These are phyloP conservation scores for Podaxis carcinomalis DNA, from an alignment of 768 basidiomycete genomes.

Conservation along the genomic window DNA sequence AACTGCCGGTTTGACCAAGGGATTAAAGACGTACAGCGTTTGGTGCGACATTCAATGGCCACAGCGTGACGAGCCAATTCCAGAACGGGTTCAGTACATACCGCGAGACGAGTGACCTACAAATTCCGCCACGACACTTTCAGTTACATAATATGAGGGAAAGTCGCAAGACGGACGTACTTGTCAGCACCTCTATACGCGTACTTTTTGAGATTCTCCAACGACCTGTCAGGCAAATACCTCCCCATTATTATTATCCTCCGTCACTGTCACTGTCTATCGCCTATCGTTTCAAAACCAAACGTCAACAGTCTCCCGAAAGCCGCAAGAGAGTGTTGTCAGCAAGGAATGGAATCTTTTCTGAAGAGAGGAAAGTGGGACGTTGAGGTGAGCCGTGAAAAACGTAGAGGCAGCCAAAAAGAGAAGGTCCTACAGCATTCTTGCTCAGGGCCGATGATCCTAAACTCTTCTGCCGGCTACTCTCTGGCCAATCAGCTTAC, in stretches of 20 bases:
- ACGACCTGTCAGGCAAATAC: constrained; percentile 16
- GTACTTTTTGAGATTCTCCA: constrained; percentile 74
- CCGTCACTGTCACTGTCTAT: not conserved
- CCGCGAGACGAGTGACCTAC: constrained; percentile 59
- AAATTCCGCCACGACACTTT: too few relatives aligned
- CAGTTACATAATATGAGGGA: constrained; percentile 8
- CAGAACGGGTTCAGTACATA: constrained; percentile 83
- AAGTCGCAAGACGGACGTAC: constrained; percentile 32
- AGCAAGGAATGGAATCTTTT: not conserved
- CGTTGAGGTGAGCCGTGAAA: not conserved
- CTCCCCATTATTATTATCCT: not conserved
- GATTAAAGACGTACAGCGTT: constrained; percentile 63
- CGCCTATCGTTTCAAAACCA: not conserved
- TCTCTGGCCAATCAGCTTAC: not conserved
- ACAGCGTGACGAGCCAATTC: constrained; percentile 87
- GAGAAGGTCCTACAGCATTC: not conserved
- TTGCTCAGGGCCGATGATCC: not conserved
- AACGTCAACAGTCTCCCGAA: not conserved
- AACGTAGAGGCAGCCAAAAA: not conserved
- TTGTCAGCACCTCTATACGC: constrained; percentile 81
- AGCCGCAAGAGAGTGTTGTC: not conserved
- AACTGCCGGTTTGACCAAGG: not conserved
- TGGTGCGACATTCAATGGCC: constrained; percentile 81
- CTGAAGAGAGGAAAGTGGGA: not conserved
- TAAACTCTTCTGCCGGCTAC: not conserved